Base-by-base conservation (phyloP, 495 filamentous ascomycete species). In the Penicillium antarcticum region DNA sequence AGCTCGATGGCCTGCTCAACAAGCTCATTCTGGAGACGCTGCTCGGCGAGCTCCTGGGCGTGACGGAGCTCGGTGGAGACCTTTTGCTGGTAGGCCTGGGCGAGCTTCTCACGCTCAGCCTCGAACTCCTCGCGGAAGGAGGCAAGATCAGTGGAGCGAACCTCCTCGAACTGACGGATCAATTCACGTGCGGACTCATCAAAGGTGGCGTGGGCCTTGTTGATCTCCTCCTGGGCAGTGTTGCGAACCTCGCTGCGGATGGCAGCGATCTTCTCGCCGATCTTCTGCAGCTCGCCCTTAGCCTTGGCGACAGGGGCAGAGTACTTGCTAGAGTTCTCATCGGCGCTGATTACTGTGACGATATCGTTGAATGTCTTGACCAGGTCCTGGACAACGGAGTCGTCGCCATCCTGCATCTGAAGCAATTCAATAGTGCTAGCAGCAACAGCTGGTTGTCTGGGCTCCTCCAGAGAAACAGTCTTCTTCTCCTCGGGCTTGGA, bases 341-440 rank as follows among this genome's bases (percentile, higher is more conserved):
- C 91, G 46, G 87, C 84, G 67, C 96, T 96, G 48, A 97, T 83
- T 26, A 92, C 87, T 1, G 87, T 83, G 65, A 98, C 96, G 65
- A 98, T 87, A 68, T 92, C 88, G 70, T 98, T 98, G 56, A 97
- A 78, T 62, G 94, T 91, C 73, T 88, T 92, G 47, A 94, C 87
- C n/a, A 98, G 75, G 62, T 97, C 89, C 69, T 95, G 90, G 4
- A 97, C 88, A 18, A 96, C 75, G 4, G 89, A 85, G 59, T 97
- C 94, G 50, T 86, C 81, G 48, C 88, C 88, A 56, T 85, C 80
- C 45, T 78, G 74, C 33, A 92, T 77, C 42, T 83, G 79, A 26
- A 96, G 65, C 24, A 87, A 81, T 60, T 92, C 88, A 51, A 97
- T 87, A 13, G 79, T 80, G 37, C 78, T 69, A 1, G 85, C 73